These are phyloP conservation scores for Lachancea thermotolerans DNA, from an alignment of 805 yeast species.

Conservation along the genomic window DNA sequence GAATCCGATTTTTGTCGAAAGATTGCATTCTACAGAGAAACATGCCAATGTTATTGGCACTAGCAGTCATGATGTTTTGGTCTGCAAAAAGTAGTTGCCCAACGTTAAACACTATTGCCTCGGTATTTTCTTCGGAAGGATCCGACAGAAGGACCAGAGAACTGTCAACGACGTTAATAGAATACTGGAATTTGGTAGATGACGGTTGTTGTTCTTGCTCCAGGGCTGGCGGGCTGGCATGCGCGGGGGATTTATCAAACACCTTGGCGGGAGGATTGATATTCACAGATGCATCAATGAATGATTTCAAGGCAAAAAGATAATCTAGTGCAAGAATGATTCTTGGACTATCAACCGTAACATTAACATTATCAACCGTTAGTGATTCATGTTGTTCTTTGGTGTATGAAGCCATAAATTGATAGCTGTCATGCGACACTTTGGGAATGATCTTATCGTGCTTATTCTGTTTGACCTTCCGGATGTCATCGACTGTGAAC, in stretches of 20 bases:
- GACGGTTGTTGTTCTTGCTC: conserved; percentile 8
- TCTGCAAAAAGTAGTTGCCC: conserved; percentile 69
- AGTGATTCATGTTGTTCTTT: conserved; percentile 37
- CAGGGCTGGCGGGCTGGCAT: background rate
- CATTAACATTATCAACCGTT: conserved; percentile 43
- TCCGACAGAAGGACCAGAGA: conserved; percentile 77
- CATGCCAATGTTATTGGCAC: conserved; percentile 78
- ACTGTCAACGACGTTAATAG: conserved; percentile 67
- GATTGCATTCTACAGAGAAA: conserved; percentile 71
- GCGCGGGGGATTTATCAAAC: conserved; percentile 1
- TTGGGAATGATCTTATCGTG: conserved; percentile 80
- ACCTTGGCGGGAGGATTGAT: conserved; percentile 12
- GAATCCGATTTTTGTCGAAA: conserved; percentile 51
- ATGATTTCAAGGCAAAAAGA: conserved; percentile 63
- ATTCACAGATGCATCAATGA: conserved; percentile 45
- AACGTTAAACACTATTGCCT: conserved; percentile 84
- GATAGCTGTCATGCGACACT: conserved; percentile 53
- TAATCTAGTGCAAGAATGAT: conserved; percentile 82
- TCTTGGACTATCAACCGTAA: conserved; percentile 74
- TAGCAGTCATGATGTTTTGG: conserved; percentile 58
- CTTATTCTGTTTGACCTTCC: conserved; percentile 55
- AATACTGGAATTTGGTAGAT: conserved; percentile 37
- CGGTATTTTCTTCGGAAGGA: conserved; percentile 59
- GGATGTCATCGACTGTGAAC: conserved; percentile 69
- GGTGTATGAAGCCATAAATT: conserved; percentile 52